Evolutionary conservation across 768 basidiomycete species (phyloP), one percentile per base, ranked within the genome.

Genomic region (Bullera alba): DNA sequence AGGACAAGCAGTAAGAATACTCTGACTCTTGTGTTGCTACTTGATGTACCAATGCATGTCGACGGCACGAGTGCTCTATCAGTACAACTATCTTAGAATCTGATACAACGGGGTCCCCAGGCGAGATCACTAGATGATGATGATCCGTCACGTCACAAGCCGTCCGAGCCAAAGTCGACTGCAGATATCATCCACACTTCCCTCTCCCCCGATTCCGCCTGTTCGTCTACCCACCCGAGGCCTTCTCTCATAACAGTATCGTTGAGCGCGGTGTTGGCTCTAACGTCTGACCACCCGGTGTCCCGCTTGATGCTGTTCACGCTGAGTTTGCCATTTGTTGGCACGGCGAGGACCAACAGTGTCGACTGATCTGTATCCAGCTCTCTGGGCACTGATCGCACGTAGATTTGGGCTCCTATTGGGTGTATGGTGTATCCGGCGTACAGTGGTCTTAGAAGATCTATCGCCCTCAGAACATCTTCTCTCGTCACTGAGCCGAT

Each of bases 191-290:
- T 78, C 90, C 90, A 96, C 68, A 89, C 93, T 21, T 82, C 80
- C 50, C 78, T 77, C 25, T 82, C 81, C 12, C 44, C 50, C 10
- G 53, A 34, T 12, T 82, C 81, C 46, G 86, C 87, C 72, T 95
- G 90, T 22, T 87, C 84, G 64, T 99, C 95, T 26, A 97, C 67
- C 95, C 95, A 99, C 51, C 88, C 92, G 22, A 93, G 75, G 1
- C 92, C 93, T 56, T 97, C 91, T 23, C 85, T 78, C 54, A 88
- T 77, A 14, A 92, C 79, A 83, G 93, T 91, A 55, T 92, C 91
- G 61, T 90, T 84, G 61, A 97, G 71, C 1, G 85, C 91, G 10
- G 81, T 78, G 42, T 78, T 76, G 3, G 86, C 84, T 23, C 95
- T 79, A 29, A 86, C 85, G 42, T 77, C 71, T 1, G 81, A 81